A percentile compares a stretch with the other conserved stretches of the same genome.
Evolutionary conservation across 345 rosid genomes (phyloP).

Genomic region (Hypericum perforatum): DNA sequence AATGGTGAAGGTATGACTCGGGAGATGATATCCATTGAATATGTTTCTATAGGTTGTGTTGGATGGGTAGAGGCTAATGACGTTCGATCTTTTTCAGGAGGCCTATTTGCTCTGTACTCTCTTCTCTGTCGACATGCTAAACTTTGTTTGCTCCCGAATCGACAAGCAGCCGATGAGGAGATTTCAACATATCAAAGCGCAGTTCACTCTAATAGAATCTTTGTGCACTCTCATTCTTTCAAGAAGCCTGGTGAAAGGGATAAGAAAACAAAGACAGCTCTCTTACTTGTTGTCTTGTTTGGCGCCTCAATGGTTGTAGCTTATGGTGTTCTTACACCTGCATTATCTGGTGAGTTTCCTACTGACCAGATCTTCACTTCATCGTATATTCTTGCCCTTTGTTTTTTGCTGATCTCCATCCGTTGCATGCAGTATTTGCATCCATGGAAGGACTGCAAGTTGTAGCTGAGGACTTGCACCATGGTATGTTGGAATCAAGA

Average conservation of each 20-base stretch:
- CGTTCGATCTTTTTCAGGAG: constrained; percentile 48
- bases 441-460: constrained; percentile 64
- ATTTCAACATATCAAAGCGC: constrained; percentile 57
- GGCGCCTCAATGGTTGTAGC: constrained; percentile 53
- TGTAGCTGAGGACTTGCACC: constrained; percentile 35
- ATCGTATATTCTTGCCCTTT: not conserved
- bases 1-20: constrained; percentile 66
- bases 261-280: constrained; percentile 51
- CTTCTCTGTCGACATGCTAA: constrained; percentile 76
- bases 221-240: constrained; percentile 29
- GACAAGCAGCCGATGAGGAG: constrained; percentile 91
- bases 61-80: constrained; percentile 6
- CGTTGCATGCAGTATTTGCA: constrained; percentile 54
- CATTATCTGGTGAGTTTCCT: constrained; percentile 56
- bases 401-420: constrained; percentile 14
- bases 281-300: constrained; percentile 66
- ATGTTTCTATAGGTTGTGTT: not conserved
- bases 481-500: constrained; percentile 35
- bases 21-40: constrained; percentile 4
- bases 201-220: constrained; percentile 32
- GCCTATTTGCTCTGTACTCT: constrained; percentile 74
- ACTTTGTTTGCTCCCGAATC: constrained; percentile 77
- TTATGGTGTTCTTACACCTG: constrained; percentile 74
- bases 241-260: constrained; percentile 50
- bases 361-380: constrained; percentile 1